Evolutionary conservation across 129 eudicot species (phyloP), one percentile per base, ranked within the genome.

Genomic region (Tanacetum coccineum): DNA sequence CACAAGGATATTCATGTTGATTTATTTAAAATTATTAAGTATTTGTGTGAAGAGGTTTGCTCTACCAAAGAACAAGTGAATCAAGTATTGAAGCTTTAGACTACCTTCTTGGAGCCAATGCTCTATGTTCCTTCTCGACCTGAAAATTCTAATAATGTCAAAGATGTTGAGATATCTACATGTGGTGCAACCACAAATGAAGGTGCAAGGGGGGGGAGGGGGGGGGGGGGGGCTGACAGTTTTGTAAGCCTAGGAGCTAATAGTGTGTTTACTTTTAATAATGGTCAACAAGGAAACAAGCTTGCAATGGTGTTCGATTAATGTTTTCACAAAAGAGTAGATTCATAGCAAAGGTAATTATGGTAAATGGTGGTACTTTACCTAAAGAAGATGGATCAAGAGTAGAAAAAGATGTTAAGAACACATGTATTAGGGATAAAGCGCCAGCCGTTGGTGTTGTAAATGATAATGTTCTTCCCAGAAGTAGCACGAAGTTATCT

Each of bases 101-200:
- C 87, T 56, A 59, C 84, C 10, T 93, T 93, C 64, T 87, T 93
- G 83, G 98, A 93, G 86, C 89, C 95, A 53, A 80, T 93, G 85
- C 73, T n/a, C n/a, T n/a, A n/a, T n/a, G n/a, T n/a, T n/a, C n/a
- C n/a, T n/a, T n/a, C n/a, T n/a, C n/a, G n/a, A n/a, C n/a, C n/a
- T n/a, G n/a, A n/a, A n/a, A n/a, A n/a, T n/a, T n/a, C n/a, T n/a
- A n/a, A n/a, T n/a, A n/a, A n/a, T n/a, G n/a, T n/a, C n/a, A n/a
- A n/a, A n/a, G n/a, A n/a, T n/a, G n/a, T n/a, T n/a, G n/a, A n/a
- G n/a, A n/a, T n/a, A n/a, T n/a, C n/a, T n/a, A n/a, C n/a, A n/a
- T n/a, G n/a, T n/a, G n/a, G n/a, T 54, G 56, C 68, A 13, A 14
- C 72, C 48, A 75, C 78, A 67, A 78, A 66, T 22, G 74, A 63